Conservation (phyloP, 2,329 filamentous ascomycete genomes). For the Ceratocystis albifundus region DNA sequence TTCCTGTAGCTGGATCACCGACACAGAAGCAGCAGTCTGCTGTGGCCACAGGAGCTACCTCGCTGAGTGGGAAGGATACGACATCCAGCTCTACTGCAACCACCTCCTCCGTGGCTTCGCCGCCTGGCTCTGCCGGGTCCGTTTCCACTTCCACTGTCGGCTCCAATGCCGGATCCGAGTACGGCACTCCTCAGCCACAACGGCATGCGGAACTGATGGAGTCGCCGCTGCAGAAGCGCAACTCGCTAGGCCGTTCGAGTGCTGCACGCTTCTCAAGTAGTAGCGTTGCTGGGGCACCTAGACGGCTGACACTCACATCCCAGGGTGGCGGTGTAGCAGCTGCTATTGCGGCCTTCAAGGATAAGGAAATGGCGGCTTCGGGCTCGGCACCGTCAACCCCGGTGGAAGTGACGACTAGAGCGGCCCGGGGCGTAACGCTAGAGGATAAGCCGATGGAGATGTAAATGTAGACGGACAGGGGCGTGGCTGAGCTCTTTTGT, state of each 20-base stretch:
- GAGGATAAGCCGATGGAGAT: slow-evolving; percentile 44
- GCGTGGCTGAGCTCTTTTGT: slow-evolving; percentile 21
- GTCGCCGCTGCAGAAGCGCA: slow-evolving; percentile 46
- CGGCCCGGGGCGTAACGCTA: slow-evolving; percentile 34
- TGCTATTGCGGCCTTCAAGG: slow-evolving; percentile 21
- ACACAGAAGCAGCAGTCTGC: slow-evolving; percentile 24
- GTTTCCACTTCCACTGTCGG: slow-evolving; percentile 1
- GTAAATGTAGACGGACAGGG: slow-evolving; percentile 28
- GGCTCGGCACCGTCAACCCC: neutral
- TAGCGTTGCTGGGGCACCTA: slow-evolving; percentile 32
- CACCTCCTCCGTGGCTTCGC: slow-evolving; percentile 21
- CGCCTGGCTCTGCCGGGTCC: slow-evolving; percentile 12
- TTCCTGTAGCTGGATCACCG: slow-evolving; percentile 45
- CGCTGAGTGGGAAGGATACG: slow-evolving; percentile 25
- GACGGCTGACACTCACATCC: slow-evolving; percentile 30
- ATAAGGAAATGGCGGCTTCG: slow-evolving; percentile 18
- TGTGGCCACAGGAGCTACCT: slow-evolving; percentile 24
- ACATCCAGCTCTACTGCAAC: slow-evolving; percentile 23
- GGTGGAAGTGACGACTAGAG: slow-evolving; percentile 26
- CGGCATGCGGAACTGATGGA: slow-evolving; percentile 25
- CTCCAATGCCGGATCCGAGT: slow-evolving; percentile 8
- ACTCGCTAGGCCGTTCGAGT: slow-evolving; percentile 46
- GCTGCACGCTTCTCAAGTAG: slow-evolving; percentile 42
- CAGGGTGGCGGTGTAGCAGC: slow-evolving; percentile 25
- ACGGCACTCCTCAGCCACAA: slow-evolving; percentile 13